Percentiles rank a stretch among this genome's conserved stretches.
Conservation (phyloP, 1,284 basidiomycete genomes). For the Rhodotorula sp. region DNA sequence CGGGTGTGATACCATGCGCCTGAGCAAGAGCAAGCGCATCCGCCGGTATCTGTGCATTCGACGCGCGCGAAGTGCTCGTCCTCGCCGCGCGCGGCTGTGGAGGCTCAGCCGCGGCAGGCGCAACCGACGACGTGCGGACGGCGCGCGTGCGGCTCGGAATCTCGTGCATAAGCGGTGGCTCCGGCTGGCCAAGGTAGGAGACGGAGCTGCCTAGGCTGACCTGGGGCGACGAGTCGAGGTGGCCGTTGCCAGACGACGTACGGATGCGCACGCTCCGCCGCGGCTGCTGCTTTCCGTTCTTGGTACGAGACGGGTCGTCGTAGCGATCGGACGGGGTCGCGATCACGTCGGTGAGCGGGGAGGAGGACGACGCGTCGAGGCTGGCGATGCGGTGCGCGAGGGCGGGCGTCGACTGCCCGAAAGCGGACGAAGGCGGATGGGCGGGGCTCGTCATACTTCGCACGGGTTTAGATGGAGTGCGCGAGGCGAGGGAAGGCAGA, state of each 20-base stretch:
- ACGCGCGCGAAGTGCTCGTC: neutral
- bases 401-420: conserved; percentile 30
- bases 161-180: neutral
- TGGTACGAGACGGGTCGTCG: neutral
- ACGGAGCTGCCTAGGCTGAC: neutral
- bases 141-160: neutral
- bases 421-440: conserved; percentile 17
- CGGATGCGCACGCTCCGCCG: conserved; percentile 31
- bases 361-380: conserved; percentile 29
- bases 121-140: neutral
- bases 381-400: conserved; percentile 20
- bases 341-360: conserved; percentile 31
- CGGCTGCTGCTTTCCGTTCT: conserved; percentile 13
- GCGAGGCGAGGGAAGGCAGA: neutral
- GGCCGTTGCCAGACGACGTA: conserved; percentile 15
- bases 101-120: neutral
- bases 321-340: conserved; percentile 34
- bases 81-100: neutral
- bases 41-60: neutral
- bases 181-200: neutral
- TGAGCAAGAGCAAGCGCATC: conserved; percentile 13
- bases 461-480: neutral
- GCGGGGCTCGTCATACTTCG: neutral
- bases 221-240: conserved; percentile 24
- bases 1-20: conserved; percentile 27